Percentiles rank a stretch among this genome's conserved stretches.
Evolutionary conservation across 805 yeast genomes (phyloP).

Genomic region (Kuraishia molischiana): DNA sequence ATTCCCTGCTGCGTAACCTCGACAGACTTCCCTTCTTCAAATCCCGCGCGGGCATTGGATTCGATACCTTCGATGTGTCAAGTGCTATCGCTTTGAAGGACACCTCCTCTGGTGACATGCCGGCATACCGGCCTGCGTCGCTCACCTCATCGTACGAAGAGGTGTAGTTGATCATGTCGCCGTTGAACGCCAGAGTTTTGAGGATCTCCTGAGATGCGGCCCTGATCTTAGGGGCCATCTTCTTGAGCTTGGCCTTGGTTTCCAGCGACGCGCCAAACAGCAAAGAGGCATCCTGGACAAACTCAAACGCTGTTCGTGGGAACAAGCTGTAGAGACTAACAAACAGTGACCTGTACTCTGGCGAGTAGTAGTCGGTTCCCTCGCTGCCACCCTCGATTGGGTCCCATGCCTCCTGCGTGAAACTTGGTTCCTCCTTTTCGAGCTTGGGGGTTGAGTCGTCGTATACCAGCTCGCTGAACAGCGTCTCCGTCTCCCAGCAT

Average conservation of each 20-base stretch:
- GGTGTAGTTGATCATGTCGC: neutral
- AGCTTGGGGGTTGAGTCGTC: neutral
- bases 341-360: constrained; percentile 26
- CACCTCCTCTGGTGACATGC: neutral
- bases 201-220: neutral
- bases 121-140: neutral
- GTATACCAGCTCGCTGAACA: neutral
- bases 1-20: neutral
- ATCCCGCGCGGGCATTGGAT: neutral
- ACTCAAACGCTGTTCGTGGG: constrained; percentile 37
- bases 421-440: neutral
- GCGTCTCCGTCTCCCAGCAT: constrained; percentile 19
- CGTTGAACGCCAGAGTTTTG: neutral
- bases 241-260: neutral
- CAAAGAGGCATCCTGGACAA: constrained; percentile 13
- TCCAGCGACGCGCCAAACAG: neutral
- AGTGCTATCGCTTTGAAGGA: neutral
- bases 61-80: neutral
- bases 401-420: constrained; percentile 11
- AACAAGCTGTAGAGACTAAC: constrained; percentile 48
- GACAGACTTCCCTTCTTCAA: neutral
- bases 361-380: constrained; percentile 5
- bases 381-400: neutral
- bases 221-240: neutral
- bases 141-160: neutral